Conservation (phyloP, 495 filamentous ascomycete species). For the Aspergillus sclerotioniger region DNA sequence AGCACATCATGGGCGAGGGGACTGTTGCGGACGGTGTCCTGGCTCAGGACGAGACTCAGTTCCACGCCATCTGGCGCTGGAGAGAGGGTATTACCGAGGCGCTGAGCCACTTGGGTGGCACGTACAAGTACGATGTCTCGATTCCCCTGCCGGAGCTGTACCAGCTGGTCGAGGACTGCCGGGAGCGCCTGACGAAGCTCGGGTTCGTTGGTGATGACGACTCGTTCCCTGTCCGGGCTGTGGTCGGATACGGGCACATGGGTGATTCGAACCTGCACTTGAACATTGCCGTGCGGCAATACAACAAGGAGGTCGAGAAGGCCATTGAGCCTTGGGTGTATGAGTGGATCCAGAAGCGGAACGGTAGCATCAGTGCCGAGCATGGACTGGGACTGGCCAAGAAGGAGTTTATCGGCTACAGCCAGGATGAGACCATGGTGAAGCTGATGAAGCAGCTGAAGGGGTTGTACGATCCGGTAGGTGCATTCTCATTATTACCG, state of each 20-base stretch:
- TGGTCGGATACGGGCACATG: conserved; percentile 98
- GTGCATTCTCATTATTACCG: conserved; percentile 29
- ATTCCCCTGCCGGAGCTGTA: conserved; percentile 90
- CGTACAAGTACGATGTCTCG: conserved; percentile 98
- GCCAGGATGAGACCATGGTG: conserved; percentile 80
- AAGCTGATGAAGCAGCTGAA: conserved; percentile 93
- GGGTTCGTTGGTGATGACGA: conserved; percentile 79
- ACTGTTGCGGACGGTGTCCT: conserved; percentile 85
- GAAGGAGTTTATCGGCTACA: conserved; percentile 92
- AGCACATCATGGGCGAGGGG: conserved; percentile 80
- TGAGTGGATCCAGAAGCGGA: conserved; percentile 85
- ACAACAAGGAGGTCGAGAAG: conserved; percentile 86
- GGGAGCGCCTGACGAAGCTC: conserved; percentile 62
- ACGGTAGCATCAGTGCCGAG: conserved; percentile 93
- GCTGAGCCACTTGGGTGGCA: conserved; percentile 85
- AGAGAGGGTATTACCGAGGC: conserved; percentile 89
- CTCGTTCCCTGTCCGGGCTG: conserved; percentile 75
- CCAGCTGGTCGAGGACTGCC: conserved; percentile 78
- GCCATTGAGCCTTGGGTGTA: conserved; percentile 92
- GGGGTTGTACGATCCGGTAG: conserved; percentile 84
- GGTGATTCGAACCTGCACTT: conserved; percentile 93
- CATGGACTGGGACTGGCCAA: conserved; percentile 93
- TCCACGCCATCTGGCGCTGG: conserved; percentile 82
- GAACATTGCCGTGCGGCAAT: conserved; percentile 77
- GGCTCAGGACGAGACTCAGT: conserved; percentile 89